These are phyloP conservation scores for Pythium vanterpoolii DNA, from an alignment of 352 stramenopile species.

Conservation along the genomic window DNA sequence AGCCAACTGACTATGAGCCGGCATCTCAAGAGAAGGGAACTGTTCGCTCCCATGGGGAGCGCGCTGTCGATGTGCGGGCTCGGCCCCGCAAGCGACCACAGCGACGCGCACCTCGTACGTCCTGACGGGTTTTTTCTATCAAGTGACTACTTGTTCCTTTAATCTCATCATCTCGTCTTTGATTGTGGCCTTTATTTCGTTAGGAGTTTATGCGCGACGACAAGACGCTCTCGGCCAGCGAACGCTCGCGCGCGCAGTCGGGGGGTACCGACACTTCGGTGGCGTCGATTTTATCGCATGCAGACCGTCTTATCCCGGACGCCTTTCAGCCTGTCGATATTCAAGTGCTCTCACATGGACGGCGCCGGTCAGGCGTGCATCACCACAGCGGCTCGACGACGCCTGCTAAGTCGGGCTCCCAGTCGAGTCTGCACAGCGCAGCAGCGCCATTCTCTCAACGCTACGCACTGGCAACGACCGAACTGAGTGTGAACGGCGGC, in stretches of 20 bases:
- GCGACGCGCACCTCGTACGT: constrained; percentile 26
- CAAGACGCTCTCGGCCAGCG: constrained; percentile 16
- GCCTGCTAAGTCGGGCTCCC: constrained; percentile 17
- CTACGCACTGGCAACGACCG: background rate
- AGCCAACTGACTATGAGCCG: background rate
- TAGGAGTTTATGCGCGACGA: constrained; percentile 26
- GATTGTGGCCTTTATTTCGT: background rate
- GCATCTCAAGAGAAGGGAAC: background rate
- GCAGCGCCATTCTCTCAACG: constrained; percentile 11
- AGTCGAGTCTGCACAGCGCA: background rate
- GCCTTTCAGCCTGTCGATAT: constrained; percentile 35
- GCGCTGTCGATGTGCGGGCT: constrained; percentile 42
- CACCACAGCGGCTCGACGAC: constrained; percentile 21
- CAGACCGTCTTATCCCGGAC: constrained; percentile 28
- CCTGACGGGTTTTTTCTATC: background rate
- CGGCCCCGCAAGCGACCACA: constrained; percentile 14
- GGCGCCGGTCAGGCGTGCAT: constrained; percentile 16
- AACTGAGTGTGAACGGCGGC: constrained; percentile 8
- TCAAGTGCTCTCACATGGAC: constrained; percentile 27
- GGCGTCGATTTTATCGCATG: constrained; percentile 28
- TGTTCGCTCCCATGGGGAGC: constrained; percentile 28
- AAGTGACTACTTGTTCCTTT: constrained; percentile 24
- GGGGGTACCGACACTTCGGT: constrained; percentile 27
- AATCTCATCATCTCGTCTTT: background rate
- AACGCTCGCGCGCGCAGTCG: constrained; percentile 26